Conservation (phyloP, 306 rosid species). For the Cucumis melo region DNA sequence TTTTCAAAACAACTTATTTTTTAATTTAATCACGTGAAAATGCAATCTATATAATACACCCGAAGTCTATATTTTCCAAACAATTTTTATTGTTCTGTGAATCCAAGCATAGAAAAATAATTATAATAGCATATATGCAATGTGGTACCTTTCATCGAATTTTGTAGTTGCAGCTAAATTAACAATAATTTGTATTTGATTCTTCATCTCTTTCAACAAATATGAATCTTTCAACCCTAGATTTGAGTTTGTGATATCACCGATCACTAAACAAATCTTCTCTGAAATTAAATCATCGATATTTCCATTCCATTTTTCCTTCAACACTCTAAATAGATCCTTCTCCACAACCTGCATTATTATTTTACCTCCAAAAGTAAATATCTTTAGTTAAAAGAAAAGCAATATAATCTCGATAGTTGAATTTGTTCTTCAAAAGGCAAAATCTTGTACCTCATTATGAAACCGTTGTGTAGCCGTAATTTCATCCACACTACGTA, state of each 20-base stretch:
- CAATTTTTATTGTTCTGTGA: too few relatives aligned
- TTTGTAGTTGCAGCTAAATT: conserved; percentile 75
- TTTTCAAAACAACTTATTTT: too few relatives aligned
- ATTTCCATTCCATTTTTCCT: conserved; percentile 42
- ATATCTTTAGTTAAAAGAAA: too few relatives aligned
- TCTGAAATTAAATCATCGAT: conserved; percentile 27
- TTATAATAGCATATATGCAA: too few relatives aligned
- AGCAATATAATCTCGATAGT: too few relatives aligned
- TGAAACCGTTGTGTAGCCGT: conserved; percentile 42
- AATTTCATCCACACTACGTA: conserved; percentile 41
- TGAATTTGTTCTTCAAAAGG: too few relatives aligned
- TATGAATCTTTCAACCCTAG: conserved; percentile 36
- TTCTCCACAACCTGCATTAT: conserved; percentile 37
- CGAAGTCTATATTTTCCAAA: too few relatives aligned
- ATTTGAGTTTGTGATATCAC: conserved; percentile 38
- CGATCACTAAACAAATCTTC: conserved; percentile 46
- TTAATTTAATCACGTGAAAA: too few relatives aligned
- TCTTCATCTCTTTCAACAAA: conserved; percentile 31
- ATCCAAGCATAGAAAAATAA: too few relatives aligned
- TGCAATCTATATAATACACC: too few relatives aligned
- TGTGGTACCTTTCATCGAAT: conserved; percentile 52
- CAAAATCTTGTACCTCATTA: conserved; percentile 20
- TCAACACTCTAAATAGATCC: conserved; percentile 48
- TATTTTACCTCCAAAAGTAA: too few relatives aligned
- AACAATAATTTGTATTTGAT: conserved; percentile 38